Evolutionary conservation across 2,329 filamentous ascomycete species (phyloP), one percentile per base, ranked within the genome.

Genomic region (Arthrobotrys musiformis): DNA sequence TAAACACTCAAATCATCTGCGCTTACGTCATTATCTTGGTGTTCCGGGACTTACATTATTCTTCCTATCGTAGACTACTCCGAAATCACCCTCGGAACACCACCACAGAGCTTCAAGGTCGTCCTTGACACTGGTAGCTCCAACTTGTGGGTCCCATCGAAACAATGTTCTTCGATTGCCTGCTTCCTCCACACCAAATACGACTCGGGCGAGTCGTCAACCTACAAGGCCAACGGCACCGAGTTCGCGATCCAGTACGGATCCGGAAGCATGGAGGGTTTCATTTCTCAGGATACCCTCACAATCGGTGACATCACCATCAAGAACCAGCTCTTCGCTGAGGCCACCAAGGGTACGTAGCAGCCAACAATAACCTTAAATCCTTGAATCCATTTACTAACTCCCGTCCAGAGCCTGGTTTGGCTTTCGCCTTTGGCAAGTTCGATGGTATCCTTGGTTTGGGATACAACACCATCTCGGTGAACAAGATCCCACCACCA

Each of bases 111-210:
- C 81, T 99, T 99, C 90, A 99, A 99, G 89, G 96, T 99, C 81
- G 92, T 99, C 79, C 91, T 99, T 79, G 95, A 99, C 85, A 99
- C 95, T 28, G 95, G 95, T 82, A 97, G 93, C 88, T 98, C 95
- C 84, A 99, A 99, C 88, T 89, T 99, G 79, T 99, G 96, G 96
- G 94, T 99, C 77, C 96, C 96, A 42, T 97, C 94, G 24, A 87
- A 89, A 70, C 88, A 93, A 83, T 99, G 96, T 85, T 90, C 89
- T 83, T 97, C 94, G 83, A 99, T 99, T 83, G 96, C 95, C 80
- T 99, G 95, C 89, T 99, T 94, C 86, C 90, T 99, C 77, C 95
- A 99, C 88, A 90, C 86, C 85, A 99, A 96, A 87, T 99, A 98
- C 86, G 93, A 98, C 85, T 95, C 93, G 73, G 92, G 90, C 40